These are phyloP conservation scores for Trebouxiophyceae sp. DNA, from an alignment of 163 green algal species.

Conservation along the genomic window DNA sequence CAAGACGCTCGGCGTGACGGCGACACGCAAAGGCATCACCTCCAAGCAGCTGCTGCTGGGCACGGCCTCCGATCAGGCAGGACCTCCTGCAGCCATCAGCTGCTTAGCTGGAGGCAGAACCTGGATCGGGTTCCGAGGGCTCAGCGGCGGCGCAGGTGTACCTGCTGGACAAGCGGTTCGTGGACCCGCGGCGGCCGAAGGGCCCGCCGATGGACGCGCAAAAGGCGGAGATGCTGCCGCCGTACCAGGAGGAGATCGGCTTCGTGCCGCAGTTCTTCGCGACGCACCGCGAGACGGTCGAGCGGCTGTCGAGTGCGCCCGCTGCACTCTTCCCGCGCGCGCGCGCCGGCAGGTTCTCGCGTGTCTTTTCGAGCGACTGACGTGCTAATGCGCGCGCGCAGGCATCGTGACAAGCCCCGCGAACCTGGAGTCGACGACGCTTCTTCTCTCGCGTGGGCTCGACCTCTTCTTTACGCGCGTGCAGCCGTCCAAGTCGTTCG, in stretches of 20 bases:
- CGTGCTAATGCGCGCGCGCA: too few relatives aligned
- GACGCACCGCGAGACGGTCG: slow-evolving; percentile 49
- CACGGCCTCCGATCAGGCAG: slow-evolving; percentile 64
- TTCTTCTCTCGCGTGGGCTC: slow-evolving; percentile 67
- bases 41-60: slow-evolving; percentile 75
- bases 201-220: slow-evolving; percentile 50
- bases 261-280: slow-evolving; percentile 43
- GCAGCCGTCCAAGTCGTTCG: slow-evolving; percentile 58
- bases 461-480: slow-evolving; percentile 84
- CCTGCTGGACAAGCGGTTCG: slow-evolving; percentile 74
- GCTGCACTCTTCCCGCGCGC: too few relatives aligned
- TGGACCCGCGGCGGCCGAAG: slow-evolving; percentile 80
- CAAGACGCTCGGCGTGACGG: slow-evolving; percentile 53
- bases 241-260: slow-evolving; percentile 69
- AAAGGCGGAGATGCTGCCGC: slow-evolving; percentile 78
- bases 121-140: too few relatives aligned
- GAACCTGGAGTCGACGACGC: slow-evolving; percentile 71
- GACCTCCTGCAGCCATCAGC: too few relatives aligned
- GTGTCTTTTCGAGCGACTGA: too few relatives aligned
- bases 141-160: slow-evolving; percentile 71
- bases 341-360: too few relatives aligned
- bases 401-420: slow-evolving; percentile 49
- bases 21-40: slow-evolving; percentile 77
- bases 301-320: slow-evolving; percentile 31
- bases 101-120: too few relatives aligned